These are phyloP conservation scores for Alternaria sp. DNA, from an alignment of 2,329 filamentous ascomycete species.

Conservation along the genomic window DNA sequence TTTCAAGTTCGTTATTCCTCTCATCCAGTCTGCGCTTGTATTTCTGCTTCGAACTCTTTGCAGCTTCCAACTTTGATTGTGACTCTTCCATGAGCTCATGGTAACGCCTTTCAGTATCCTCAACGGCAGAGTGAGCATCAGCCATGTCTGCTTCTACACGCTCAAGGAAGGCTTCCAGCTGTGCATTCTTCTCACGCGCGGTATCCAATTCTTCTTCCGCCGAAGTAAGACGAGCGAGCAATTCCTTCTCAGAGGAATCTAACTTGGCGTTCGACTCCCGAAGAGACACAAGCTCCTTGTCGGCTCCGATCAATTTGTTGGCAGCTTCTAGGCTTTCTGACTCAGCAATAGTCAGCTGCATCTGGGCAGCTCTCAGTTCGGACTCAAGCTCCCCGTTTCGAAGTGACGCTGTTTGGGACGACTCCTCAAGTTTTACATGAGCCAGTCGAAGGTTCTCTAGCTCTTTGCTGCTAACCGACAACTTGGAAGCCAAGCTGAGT, in stretches of 20 bases:
- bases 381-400: slow-evolving; percentile 28
- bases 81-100: slow-evolving; percentile 39
- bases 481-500: slow-evolving; percentile 29
- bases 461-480: slow-evolving; percentile 24
- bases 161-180: slow-evolving; percentile 44
- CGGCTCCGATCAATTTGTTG: slow-evolving; percentile 30
- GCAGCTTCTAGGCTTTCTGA: slow-evolving; percentile 31
- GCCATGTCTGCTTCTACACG: slow-evolving; percentile 44
- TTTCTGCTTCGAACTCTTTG: slow-evolving; percentile 37
- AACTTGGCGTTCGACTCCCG: slow-evolving; percentile 38
- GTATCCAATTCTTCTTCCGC: slow-evolving; percentile 45
- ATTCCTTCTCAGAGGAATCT: slow-evolving; percentile 41
- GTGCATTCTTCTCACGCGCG: slow-evolving; percentile 41
- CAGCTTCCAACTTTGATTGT: slow-evolving; percentile 41
- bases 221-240: slow-evolving; percentile 36
- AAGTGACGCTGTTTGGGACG: slow-evolving; percentile 4
- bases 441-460: slow-evolving; percentile 20
- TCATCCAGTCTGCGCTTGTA: slow-evolving; percentile 44
- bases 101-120: slow-evolving; percentile 42
- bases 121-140: slow-evolving; percentile 40
- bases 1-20: slow-evolving; percentile 41
- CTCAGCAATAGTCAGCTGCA: slow-evolving; percentile 35
- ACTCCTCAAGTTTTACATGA: slow-evolving; percentile 23
- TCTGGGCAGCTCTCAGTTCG: slow-evolving; percentile 29
- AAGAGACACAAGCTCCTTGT: slow-evolving; percentile 39